Evolutionary conservation across 2,329 filamentous ascomycete genomes (phyloP), one percentile per base, ranked within the genome.

Genomic region (Phialophora expanda): DNA sequence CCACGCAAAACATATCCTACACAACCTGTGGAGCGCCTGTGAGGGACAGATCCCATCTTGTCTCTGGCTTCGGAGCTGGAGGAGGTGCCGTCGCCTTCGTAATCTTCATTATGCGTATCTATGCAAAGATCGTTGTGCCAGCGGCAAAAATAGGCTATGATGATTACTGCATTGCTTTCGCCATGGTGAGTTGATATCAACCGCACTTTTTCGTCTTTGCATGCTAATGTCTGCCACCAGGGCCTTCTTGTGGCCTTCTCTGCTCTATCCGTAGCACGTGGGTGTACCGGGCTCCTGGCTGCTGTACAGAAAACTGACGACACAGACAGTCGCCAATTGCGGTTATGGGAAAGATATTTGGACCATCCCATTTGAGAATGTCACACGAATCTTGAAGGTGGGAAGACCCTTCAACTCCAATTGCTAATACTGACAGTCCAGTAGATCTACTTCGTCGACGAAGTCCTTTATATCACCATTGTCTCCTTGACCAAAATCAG

Each of bases 271-370:
- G 68, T 69, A 34, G 67, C 71, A 38, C 73, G 75, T 76, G 72
- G 62, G 75, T 56, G 22, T 58, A 12, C 61, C 8, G 30, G 30
- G 30, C 30, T 32, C 30, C 30, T 32, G 30, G 30, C 30, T 8
- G 1, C 2, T 32, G 11, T 32, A 32, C 30, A 32, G 30, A 32
- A 32, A 32, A 32, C 30, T 32, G 30, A 32, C 30, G 30, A 32
- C 8, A 32, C 11, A 24, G 12, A 20, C 32, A 66, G 64, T 66
- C 32, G 53, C 64, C 11, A 62, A 78, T 9, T 64, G 74, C 50
- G 81, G 80, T 2, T 74, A 82, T 4, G 81, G 81, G 8, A 74
- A 72, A 28, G 80, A 83, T 64, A 79, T 82, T 68, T 83, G 81
- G 81, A 78, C 75, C 34, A 72, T 83, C 4, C 72, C 76, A 0